These are phyloP conservation scores for Psidium friedrichsthalianum DNA, from an alignment of 345 rosid species.

Conservation along the genomic window DNA sequence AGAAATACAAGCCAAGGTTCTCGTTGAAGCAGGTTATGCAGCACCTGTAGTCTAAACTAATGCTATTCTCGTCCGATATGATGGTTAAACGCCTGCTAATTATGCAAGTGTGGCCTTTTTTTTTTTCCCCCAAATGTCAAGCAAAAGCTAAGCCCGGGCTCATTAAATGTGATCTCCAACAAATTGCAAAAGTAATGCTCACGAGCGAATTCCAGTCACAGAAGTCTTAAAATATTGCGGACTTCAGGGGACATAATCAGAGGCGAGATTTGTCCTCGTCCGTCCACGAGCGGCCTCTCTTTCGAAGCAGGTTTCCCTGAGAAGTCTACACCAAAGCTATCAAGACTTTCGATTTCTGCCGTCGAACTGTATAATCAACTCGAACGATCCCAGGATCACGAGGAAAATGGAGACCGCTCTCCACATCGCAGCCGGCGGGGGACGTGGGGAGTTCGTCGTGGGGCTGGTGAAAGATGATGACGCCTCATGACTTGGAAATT, in stretches of 20 bases:
- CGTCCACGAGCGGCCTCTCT: neutral
- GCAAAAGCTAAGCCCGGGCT: too few relatives aligned
- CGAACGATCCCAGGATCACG: neutral
- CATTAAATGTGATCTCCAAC: too few relatives aligned
- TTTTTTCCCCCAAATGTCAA: too few relatives aligned
- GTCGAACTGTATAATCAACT: neutral
- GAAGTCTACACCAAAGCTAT: too few relatives aligned
- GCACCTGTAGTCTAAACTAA: neutral
- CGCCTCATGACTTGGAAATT: fast-evolving
- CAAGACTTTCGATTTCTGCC: too few relatives aligned
- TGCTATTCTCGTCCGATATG: neutral
- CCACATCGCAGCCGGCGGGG: fast-evolving
- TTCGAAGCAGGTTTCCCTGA: neutral
- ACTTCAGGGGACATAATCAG: neutral
- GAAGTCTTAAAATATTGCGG: neutral
- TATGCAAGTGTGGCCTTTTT: neutral
- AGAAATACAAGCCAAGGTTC: neutral
- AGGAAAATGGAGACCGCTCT: fast-evolving
- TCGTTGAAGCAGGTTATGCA: neutral
- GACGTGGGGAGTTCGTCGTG: neutral
- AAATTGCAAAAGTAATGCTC: neutral
- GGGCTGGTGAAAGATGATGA: neutral
- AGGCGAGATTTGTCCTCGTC: neutral
- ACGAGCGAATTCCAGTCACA: neutral
- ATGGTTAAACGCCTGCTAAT: neutral